phyloP scores from a whole-genome alignment of 345 rosid genomes.

The Brassica incana region DNA sequence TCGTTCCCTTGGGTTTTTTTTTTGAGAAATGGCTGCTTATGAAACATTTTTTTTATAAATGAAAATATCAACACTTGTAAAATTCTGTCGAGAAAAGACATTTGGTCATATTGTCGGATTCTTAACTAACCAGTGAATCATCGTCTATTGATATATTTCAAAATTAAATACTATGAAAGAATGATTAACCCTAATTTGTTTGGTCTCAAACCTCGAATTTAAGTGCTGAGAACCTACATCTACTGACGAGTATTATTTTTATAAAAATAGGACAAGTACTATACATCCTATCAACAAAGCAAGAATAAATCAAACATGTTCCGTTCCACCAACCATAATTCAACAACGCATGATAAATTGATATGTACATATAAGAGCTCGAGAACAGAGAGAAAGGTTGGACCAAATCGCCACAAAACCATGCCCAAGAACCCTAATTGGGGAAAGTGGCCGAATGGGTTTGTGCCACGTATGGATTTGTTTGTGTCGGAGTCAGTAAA shows the following conservation, averaged over 20 bases:
- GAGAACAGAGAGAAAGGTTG: background rate
- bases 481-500: conserved; percentile 21
- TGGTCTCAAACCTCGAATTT: background rate
- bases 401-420: background rate
- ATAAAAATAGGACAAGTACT: background rate
- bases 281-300: background rate
- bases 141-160: background rate
- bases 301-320: conserved; percentile 2
- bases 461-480: conserved; percentile 16
- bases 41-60: background rate
- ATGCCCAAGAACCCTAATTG: conserved; percentile 30
- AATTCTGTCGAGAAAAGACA: background rate
- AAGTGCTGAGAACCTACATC: background rate
- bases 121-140: background rate
- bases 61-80: background rate
- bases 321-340: background rate
- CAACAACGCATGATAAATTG: background rate
- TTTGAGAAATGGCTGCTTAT: too few species aligned
- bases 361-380: conserved; percentile 6
- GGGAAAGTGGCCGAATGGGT: background rate
- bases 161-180: background rate
- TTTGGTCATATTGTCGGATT: background rate
- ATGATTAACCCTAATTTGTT: background rate
- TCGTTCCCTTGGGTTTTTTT: too few species aligned
- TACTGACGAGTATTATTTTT: background rate